Evolutionary conservation across 139 green algal species (phyloP).

Genomic region (Asterochloris sp.): DNA sequence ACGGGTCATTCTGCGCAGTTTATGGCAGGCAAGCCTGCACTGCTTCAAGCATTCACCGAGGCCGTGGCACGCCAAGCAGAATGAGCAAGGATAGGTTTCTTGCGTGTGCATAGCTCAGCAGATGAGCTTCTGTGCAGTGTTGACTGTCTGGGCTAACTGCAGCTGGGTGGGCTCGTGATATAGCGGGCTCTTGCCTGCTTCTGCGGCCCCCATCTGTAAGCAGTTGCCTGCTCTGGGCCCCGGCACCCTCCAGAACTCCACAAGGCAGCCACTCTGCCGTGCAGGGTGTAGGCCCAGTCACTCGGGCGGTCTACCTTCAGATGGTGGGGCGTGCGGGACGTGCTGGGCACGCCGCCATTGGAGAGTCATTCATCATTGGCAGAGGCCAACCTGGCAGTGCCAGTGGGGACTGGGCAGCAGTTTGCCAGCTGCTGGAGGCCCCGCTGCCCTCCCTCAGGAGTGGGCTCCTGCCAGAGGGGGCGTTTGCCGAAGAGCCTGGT

Average conservation of each 20-base stretch:
- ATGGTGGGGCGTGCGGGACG: constrained; percentile 74
- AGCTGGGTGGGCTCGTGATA: too few species aligned
- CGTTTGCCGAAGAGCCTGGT: not conserved
- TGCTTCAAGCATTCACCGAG: too few species aligned
- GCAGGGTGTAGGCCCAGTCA: not conserved
- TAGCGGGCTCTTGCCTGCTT: too few species aligned
- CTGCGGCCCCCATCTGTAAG: too few species aligned
- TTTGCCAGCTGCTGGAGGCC: constrained; percentile 46
- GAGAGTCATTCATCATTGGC: constrained; percentile 50
- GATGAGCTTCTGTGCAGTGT: too few species aligned
- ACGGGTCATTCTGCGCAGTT: constrained; percentile 68
- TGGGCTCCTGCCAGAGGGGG: constrained; percentile 31
- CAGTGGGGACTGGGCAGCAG: constrained; percentile 45
- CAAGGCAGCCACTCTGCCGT: constrained; percentile 4
- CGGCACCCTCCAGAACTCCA: too few species aligned
- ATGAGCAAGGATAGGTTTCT: too few species aligned
- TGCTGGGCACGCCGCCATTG: constrained; percentile 58
- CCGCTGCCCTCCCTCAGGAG: constrained; percentile 47
- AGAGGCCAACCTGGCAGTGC: not conserved
- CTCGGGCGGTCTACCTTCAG: constrained; percentile 55
- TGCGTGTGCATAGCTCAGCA: too few species aligned
- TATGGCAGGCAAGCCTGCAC: constrained; percentile 1
- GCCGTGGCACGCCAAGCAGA: too few species aligned
- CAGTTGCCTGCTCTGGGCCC: too few species aligned
- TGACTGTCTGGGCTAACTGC: too few species aligned